Evolutionary conservation across 208 protist species (phyloP).

Genomic region (Trichomonas gallinae): DNA sequence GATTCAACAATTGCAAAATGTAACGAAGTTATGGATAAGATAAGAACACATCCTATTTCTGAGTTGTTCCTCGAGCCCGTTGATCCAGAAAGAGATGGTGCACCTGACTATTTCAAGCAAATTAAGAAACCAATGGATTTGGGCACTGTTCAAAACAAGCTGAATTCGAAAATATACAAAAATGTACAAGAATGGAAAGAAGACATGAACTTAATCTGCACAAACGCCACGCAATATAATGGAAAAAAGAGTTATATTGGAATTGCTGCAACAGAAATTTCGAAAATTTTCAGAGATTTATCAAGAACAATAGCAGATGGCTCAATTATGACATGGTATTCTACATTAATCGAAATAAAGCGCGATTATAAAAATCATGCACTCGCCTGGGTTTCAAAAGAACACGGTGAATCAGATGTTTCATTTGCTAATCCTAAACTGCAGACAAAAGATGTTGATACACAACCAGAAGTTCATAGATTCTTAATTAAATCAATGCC

Average conservation of each 20-base stretch:
- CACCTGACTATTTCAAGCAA: background rate
- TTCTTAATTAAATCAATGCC: background rate
- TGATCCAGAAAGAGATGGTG: background rate
- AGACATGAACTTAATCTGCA: background rate
- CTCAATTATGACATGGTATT: background rate
- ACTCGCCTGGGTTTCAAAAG: background rate
- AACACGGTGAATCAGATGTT: background rate
- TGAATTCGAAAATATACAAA: background rate
- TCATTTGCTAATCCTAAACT: background rate
- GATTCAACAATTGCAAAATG: background rate
- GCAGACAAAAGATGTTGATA: background rate
- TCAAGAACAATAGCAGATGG: background rate
- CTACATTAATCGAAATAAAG: background rate
- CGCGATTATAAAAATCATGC: background rate
- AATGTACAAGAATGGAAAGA: background rate
- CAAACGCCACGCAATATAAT: background rate
- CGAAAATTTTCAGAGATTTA: background rate
- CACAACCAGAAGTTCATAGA: background rate
- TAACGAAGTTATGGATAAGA: background rate
- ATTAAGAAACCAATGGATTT: background rate
- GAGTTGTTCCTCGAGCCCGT: background rate
- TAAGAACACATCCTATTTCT: background rate
- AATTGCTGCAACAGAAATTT: background rate
- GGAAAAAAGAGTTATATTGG: background rate
- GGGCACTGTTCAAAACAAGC: background rate